Evolutionary conservation across 371 early-diverging fungal genomes (phyloP).

Genomic region (Lichtheimia hyalospora): DNA sequence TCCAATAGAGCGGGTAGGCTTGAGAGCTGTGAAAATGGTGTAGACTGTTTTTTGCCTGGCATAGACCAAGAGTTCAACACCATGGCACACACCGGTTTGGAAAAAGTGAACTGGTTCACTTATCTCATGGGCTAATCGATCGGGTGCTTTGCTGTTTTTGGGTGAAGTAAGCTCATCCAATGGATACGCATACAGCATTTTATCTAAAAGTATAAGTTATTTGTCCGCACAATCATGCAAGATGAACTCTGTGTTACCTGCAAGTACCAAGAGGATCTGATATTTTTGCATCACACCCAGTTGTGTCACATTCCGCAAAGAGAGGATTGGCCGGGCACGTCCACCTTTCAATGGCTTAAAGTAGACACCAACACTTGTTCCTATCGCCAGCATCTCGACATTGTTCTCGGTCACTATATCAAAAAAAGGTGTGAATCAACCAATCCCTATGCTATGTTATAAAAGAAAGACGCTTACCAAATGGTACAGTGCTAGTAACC

Average conservation of each 20-base stretch:
- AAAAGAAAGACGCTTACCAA: slow-evolving; percentile 15
- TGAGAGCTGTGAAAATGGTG: slow-evolving; percentile 14
- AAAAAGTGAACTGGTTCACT: slow-evolving; percentile 62
- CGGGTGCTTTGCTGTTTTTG: slow-evolving; percentile 20
- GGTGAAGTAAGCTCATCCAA: slow-evolving; percentile 37
- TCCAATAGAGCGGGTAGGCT: slow-evolving; percentile 7
- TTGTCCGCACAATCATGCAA: neutral
- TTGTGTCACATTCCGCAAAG: slow-evolving; percentile 19
- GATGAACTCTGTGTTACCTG: slow-evolving; percentile 13
- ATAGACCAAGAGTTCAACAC: slow-evolving; percentile 50
- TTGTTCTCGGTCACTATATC: slow-evolving; percentile 11
- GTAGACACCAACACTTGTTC: slow-evolving; percentile 77
- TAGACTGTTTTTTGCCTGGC: slow-evolving; percentile 38
- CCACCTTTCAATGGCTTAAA: slow-evolving; percentile 17
- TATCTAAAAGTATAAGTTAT: slow-evolving; percentile 31
- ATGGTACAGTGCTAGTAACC: slow-evolving; percentile 65
- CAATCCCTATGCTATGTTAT: too few relatives aligned
- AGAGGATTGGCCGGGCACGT: slow-evolving; percentile 9
- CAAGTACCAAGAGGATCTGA: slow-evolving; percentile 21
- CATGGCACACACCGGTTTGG: slow-evolving; percentile 60
- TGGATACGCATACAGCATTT: slow-evolving; percentile 55
- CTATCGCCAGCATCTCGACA: slow-evolving; percentile 47
- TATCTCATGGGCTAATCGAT: slow-evolving; percentile 38
- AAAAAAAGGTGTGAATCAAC: neutral
- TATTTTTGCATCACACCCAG: slow-evolving; percentile 24